Evolutionary conservation across 805 yeast species (phyloP).

Genomic region (Candida nemodendra): DNA sequence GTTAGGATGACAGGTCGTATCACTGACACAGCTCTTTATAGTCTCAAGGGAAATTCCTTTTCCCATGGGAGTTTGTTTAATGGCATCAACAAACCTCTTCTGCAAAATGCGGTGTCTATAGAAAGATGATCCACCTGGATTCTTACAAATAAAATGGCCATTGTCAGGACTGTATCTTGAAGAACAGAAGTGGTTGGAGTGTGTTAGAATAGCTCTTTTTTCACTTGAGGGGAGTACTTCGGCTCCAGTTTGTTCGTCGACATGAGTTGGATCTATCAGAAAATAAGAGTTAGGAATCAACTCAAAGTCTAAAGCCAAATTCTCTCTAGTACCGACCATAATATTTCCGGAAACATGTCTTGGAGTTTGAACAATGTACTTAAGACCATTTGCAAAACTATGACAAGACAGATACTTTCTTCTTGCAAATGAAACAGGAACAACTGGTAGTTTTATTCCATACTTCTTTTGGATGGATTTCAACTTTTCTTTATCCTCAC

Average conservation of each 20-base stretch:
- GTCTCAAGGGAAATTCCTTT: constrained; percentile 9
- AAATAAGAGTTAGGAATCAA: constrained; percentile 11
- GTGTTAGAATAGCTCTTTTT: constrained; percentile 9
- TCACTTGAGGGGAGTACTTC: constrained; percentile 9
- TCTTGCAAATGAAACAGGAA: constrained; percentile 14
- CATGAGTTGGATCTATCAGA: constrained; percentile 8
- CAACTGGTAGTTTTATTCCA: constrained; percentile 9
- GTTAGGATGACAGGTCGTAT: constrained; percentile 10
- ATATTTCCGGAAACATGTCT: constrained; percentile 11
- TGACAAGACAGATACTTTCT: constrained; percentile 12
- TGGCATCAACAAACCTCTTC: constrained; percentile 6
- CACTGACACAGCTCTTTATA: constrained; percentile 5
- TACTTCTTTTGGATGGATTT: constrained; percentile 2
- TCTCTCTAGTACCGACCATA: constrained; percentile 10
- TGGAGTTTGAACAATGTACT: constrained; percentile 12
- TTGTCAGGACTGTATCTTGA: constrained; percentile 10
- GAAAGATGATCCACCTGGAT: constrained; percentile 11
- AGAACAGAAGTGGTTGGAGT: constrained; percentile 9
- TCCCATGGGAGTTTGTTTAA: constrained; percentile 8
- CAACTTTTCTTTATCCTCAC: constrained; percentile 1
- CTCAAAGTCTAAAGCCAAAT: constrained; percentile 8
- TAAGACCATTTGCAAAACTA: constrained; percentile 11
- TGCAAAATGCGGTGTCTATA: constrained; percentile 7
- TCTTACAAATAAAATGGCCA: constrained; percentile 4
- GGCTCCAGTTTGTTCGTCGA: constrained; percentile 9